These are phyloP conservation scores for Suillus weaverae DNA, from an alignment of 768 basidiomycete species.

Conservation along the genomic window DNA sequence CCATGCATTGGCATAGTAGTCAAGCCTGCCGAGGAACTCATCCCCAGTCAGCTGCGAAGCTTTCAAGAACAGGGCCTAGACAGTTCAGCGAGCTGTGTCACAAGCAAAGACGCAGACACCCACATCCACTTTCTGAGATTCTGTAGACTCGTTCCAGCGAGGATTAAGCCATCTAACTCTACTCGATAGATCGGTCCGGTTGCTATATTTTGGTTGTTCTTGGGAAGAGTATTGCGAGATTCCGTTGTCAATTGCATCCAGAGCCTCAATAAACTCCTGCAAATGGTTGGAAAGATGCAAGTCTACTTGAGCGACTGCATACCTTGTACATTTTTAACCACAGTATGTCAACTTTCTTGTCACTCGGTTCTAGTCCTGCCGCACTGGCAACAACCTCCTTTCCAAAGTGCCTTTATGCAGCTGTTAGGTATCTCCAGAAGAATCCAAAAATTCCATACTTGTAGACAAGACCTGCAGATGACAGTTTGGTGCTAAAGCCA, in stretches of 20 bases:
- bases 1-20: constrained; percentile 89
- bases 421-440: constrained; percentile 3
- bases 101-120: constrained; percentile 27
- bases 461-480: constrained; percentile 92
- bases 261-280: constrained; percentile 90
- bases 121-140: constrained; percentile 72
- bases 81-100: constrained; percentile 9
- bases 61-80: constrained; percentile 67
- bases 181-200: constrained; percentile 79
- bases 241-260: constrained; percentile 96
- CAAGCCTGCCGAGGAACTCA: constrained; percentile 79
- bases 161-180: constrained; percentile 88
- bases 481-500: constrained; percentile 86
- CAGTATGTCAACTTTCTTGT: constrained; percentile 67
- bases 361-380: constrained; percentile 48
- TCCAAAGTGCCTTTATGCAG: constrained; percentile 73
- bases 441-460: constrained; percentile 56
- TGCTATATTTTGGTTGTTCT: constrained; percentile 68
- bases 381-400: constrained; percentile 75
- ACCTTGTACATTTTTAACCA: constrained; percentile 93
- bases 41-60: constrained; percentile 82
- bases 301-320: constrained; percentile 8
- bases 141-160: constrained; percentile 83
- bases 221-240: constrained; percentile 76
- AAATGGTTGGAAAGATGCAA: constrained; percentile 10